phyloP scores from a whole-genome alignment of 495 filamentous ascomycete species.

The Penicillium crystallinum region DNA sequence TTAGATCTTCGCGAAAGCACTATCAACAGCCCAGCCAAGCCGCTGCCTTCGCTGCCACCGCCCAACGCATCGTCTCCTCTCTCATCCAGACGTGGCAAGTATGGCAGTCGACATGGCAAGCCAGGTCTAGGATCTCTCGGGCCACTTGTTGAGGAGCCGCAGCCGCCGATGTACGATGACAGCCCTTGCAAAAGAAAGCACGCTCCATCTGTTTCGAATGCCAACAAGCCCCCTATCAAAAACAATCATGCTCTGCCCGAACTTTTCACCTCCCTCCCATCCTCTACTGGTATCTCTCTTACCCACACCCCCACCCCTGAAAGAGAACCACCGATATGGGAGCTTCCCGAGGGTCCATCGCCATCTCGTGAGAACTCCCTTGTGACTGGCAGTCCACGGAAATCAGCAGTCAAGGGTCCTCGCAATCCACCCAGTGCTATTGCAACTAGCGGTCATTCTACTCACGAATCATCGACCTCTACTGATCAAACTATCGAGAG shows the following conservation, averaged over 20 bases:
- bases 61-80: conserved; percentile 20
- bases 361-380: conserved; percentile 22
- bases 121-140: conserved; percentile 18
- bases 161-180: conserved; percentile 4
- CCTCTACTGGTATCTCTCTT: conserved; percentile 14
- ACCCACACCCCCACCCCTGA: conserved; percentile 36
- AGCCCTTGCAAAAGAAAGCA: conserved; percentile 22
- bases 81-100: conserved; percentile 13
- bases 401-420: conserved; percentile 35
- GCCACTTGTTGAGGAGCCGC: conserved; percentile 22
- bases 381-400: conserved; percentile 31
- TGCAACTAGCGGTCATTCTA: conserved; percentile 18
- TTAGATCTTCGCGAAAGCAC: conserved; percentile 22
- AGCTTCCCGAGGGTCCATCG: conserved; percentile 19
- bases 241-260: conserved; percentile 19
- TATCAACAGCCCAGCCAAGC: conserved; percentile 14
- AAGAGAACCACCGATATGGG: conserved; percentile 26
- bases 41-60: conserved; percentile 3
- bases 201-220: conserved; percentile 7
- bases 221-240: conserved; percentile 1
- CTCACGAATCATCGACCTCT: conserved; percentile 15
- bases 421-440: conserved; percentile 28
- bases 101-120: conserved; percentile 21
- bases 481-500: conserved; percentile 9
- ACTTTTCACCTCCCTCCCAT: conserved; percentile 25